Evolutionary conservation across 179 eudicot genomes (phyloP).

Genomic region (Vitellaria paradoxa): DNA sequence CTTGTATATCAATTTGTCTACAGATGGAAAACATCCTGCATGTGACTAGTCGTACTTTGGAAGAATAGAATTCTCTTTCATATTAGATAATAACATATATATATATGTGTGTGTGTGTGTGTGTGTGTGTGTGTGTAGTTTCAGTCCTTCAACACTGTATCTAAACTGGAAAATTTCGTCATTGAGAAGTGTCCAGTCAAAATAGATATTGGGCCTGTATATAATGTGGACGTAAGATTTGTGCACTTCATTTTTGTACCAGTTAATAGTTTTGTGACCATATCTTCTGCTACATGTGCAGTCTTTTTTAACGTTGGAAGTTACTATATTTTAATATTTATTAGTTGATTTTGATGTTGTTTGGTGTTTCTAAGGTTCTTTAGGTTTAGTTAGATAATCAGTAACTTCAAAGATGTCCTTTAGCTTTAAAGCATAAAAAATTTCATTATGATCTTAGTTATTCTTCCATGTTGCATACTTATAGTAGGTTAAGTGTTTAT

Average conservation of each 20-base stretch:
- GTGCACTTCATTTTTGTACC: background rate
- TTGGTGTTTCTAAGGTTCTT: background rate
- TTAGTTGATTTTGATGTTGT: slow-evolving; percentile 5
- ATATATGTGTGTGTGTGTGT: too few relatives aligned
- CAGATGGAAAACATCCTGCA: slow-evolving; percentile 95
- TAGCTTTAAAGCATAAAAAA: background rate
- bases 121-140: too few relatives aligned
- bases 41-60: slow-evolving; percentile 81
- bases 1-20: background rate
- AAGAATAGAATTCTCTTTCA: slow-evolving; percentile 83
- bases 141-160: slow-evolving; percentile 66
- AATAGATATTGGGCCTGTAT: too few relatives aligned
- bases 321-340: background rate
- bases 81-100: slow-evolving; percentile 73
- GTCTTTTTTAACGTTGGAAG: background rate
- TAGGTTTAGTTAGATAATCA: background rate
- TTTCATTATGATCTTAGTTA: background rate
- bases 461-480: background rate
- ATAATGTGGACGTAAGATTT: too few relatives aligned
- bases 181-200: slow-evolving; percentile 84
- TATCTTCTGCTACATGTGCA: background rate
- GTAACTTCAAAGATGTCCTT: background rate
- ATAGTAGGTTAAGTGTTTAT: too few relatives aligned
- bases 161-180: slow-evolving; percentile 73
- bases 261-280: background rate